Evolutionary conservation across 2,329 filamentous ascomycete species (phyloP).

Genomic region (Aspergillus sp.): DNA sequence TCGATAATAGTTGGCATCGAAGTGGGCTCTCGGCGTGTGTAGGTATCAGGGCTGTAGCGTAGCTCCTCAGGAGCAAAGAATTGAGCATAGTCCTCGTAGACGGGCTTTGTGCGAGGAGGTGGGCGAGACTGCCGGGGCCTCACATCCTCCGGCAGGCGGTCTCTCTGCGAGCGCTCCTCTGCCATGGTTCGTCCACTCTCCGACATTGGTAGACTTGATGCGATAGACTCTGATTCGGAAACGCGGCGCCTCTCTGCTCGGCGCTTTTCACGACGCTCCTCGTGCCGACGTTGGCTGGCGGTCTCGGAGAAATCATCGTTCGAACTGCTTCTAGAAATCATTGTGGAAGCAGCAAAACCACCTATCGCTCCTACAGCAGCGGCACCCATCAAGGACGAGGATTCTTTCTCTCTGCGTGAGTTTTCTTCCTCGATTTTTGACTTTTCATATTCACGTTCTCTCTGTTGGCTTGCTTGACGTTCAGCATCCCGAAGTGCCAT

Average conservation of each 20-base stretch:
- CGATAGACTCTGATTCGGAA: conserved; percentile 25
- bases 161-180: conserved; percentile 21
- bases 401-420: conserved; percentile 32
- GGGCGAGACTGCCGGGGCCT: conserved; percentile 35
- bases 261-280: conserved; percentile 41
- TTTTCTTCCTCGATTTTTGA: not conserved
- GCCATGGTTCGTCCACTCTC: conserved; percentile 19
- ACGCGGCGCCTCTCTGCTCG: conserved; percentile 42
- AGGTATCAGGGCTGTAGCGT: conserved; percentile 43
- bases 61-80: conserved; percentile 47
- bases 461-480: conserved; percentile 22
- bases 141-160: conserved; percentile 16
- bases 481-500: conserved; percentile 20
- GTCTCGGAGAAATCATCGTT: conserved; percentile 33
- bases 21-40: conserved; percentile 23
- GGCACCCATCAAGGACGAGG: conserved; percentile 35
- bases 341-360: conserved; percentile 49
- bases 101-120: conserved; percentile 34
- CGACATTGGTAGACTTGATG: conserved; percentile 28
- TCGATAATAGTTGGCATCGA: conserved; percentile 35
- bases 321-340: conserved; percentile 36
- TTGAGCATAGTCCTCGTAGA: conserved; percentile 46
- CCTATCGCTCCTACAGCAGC: conserved; percentile 56
- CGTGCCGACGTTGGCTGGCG: conserved; percentile 35
- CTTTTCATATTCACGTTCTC: conserved; percentile 23